A percentile compares a stretch with the other conserved stretches of the same genome.
phyloP scores from a whole-genome alignment of 2,329 filamentous ascomycete species.

The Cladophialophora bantiana region DNA sequence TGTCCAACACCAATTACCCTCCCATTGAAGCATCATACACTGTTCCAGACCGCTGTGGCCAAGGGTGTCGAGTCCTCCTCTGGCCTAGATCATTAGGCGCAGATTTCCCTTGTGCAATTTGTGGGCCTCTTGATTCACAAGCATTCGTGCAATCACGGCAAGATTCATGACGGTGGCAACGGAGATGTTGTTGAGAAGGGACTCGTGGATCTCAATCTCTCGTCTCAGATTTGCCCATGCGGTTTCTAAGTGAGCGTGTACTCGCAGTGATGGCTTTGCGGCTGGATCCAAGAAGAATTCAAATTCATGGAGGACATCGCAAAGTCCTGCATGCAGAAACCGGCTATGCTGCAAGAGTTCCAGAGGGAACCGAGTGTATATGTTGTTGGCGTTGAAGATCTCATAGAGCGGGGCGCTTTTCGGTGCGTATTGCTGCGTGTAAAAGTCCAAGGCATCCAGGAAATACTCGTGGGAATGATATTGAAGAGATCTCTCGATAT shows the following conservation, averaged over 20 bases:
- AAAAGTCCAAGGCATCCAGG: conserved; percentile 10
- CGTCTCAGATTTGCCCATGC: conserved; percentile 1
- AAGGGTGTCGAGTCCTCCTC: conserved; percentile 5
- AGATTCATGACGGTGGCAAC: no score
- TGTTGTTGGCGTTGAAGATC: conserved; percentile 11
- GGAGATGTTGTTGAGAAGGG: conserved; percentile 4
- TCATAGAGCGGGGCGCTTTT: conserved; percentile 9
- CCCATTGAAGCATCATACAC: conserved; percentile 6
- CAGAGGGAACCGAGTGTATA: conserved; percentile 3
- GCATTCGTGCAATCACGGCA: no score
- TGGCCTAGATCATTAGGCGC: not conserved
- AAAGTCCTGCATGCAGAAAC: conserved; percentile 7
- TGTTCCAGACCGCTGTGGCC: not conserved
- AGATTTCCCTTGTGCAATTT: conserved; percentile 1
- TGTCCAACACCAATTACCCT: conserved; percentile 1
- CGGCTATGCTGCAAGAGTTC: not conserved
- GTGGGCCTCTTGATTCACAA: not conserved
- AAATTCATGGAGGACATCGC: not conserved
- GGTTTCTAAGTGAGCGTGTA: not conserved
- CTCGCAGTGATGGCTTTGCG: not conserved
- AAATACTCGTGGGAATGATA: not conserved
- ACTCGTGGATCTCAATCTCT: not conserved
- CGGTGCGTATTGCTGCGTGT: conserved; percentile 5
- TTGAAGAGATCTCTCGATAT: conserved; percentile 1
- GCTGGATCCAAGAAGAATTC: conserved; percentile 3